These are phyloP conservation scores for Petasospora rhodanensis DNA, from an alignment of 1,139 yeast species.

Conservation along the genomic window DNA sequence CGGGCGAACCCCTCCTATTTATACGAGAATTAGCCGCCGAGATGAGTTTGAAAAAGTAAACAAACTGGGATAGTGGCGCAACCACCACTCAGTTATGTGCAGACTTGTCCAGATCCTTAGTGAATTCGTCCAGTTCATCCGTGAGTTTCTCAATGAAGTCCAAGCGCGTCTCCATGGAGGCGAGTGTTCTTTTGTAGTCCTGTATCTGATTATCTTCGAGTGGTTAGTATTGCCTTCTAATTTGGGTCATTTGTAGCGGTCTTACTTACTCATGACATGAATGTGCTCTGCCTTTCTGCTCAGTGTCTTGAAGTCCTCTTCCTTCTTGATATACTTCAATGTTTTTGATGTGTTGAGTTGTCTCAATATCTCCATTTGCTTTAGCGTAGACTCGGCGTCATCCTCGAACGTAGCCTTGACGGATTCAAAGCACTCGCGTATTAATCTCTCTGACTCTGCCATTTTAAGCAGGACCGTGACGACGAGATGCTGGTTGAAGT, in stretches of 20 bases:
- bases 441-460: slow-evolving; percentile 21
- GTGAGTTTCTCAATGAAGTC: slow-evolving; percentile 42
- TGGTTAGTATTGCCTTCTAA: slow-evolving; percentile 5
- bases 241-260: no score
- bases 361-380: slow-evolving; percentile 49
- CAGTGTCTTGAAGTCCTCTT: slow-evolving; percentile 40
- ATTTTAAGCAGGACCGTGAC: no score
- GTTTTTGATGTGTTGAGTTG: slow-evolving; percentile 56
- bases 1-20: no score
- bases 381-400: slow-evolving; percentile 50
- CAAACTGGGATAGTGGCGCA: slow-evolving; percentile 1
- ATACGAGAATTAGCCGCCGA: slow-evolving; percentile 13
- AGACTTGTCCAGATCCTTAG: no score
- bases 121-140: slow-evolving; percentile 57
- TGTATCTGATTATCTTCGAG: slow-evolving; percentile 32
- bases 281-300: slow-evolving; percentile 34
- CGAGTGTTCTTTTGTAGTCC: slow-evolving; percentile 31
- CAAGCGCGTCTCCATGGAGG: slow-evolving; percentile 42
- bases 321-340: slow-evolving; percentile 51
- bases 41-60: slow-evolving; percentile 6
- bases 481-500: no score
- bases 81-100: no score
- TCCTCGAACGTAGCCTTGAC: slow-evolving; percentile 38
- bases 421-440: slow-evolving; percentile 29
- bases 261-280: slow-evolving; percentile 34